Evolutionary conservation across 306 rosid species (phyloP).

Genomic region (Purshia tridentata): DNA sequence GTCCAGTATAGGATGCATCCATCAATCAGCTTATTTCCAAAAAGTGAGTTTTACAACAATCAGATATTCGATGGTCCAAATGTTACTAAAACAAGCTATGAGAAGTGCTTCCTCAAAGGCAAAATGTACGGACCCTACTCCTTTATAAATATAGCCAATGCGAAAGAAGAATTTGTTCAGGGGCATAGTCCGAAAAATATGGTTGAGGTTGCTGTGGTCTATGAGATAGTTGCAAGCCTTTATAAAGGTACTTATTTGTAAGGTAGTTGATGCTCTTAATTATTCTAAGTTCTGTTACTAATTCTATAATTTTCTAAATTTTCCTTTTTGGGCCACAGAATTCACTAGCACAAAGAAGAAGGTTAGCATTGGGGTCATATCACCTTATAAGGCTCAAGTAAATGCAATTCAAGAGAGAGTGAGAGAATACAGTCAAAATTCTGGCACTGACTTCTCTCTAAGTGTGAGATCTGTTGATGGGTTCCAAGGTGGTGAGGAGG

Average conservation of each 20-base stretch:
- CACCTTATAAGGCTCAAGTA: constrained; percentile 57
- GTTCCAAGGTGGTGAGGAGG: constrained; percentile 71
- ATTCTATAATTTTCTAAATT: background rate
- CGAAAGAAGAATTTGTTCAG: constrained; percentile 28
- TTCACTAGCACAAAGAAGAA: constrained; percentile 32
- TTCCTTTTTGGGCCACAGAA: constrained; percentile 21
- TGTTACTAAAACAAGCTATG: constrained; percentile 19
- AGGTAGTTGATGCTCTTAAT: background rate
- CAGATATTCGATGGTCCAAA: constrained; percentile 25
- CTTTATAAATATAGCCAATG: constrained; percentile 33
- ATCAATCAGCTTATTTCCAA: constrained; percentile 40
- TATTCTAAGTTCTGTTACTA: background rate
- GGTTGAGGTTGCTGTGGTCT: constrained; percentile 48
- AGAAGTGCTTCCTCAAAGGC: constrained; percentile 15
- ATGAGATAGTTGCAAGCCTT: constrained; percentile 46
- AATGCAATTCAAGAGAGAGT: constrained; percentile 44
- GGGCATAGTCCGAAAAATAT: constrained; percentile 31
- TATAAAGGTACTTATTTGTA: constrained; percentile 33
- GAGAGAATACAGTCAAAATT: constrained; percentile 12
- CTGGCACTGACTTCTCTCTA: constrained; percentile 29
- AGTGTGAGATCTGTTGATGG: constrained; percentile 60
- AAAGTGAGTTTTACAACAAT: constrained; percentile 26
- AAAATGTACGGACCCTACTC: constrained; percentile 33
- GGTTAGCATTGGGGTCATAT: constrained; percentile 59
- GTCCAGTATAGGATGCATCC: constrained; percentile 46